Conservation (phyloP, 345 rosid species). For the Mangifera indica region DNA sequence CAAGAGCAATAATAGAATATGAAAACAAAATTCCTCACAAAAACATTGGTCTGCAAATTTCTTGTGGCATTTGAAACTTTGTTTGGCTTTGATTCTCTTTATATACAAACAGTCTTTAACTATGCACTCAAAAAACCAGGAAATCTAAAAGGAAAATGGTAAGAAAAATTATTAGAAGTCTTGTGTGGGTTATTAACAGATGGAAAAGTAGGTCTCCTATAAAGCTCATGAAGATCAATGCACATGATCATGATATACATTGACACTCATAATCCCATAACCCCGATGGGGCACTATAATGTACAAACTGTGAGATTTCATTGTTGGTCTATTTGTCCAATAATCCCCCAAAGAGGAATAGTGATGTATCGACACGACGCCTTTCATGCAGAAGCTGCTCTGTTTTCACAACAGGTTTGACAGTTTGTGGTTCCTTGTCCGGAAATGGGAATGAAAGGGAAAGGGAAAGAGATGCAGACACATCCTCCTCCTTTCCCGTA, state of each 20-base stretch:
- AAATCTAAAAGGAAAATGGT: background rate
- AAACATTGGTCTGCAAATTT: slow-evolving; percentile 19
- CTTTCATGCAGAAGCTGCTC: slow-evolving; percentile 58
- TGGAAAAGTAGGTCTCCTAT: slow-evolving; percentile 33
- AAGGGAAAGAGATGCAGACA: slow-evolving; percentile 74
- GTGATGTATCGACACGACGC: slow-evolving; percentile 62
- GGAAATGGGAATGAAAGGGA: slow-evolving; percentile 80
- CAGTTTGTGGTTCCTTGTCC: slow-evolving; percentile 40
- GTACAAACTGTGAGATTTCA: slow-evolving; percentile 29
- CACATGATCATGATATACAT: slow-evolving; percentile 23
- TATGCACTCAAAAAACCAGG: slow-evolving; percentile 37
- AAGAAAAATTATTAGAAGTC: slow-evolving; percentile 28
- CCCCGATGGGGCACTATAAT: slow-evolving; percentile 20
- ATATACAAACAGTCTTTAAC: slow-evolving; percentile 52
- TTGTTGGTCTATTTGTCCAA: slow-evolving; percentile 43
- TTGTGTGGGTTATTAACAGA: slow-evolving; percentile 48
- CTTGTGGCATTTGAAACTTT: slow-evolving; percentile 26
- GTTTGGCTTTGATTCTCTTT: slow-evolving; percentile 42
- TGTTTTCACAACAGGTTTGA: slow-evolving; percentile 46
- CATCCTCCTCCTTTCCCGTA: slow-evolving; percentile 52
- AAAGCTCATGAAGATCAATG: slow-evolving; percentile 31
- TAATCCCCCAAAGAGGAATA: slow-evolving; percentile 62
- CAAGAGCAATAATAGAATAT: background rate
- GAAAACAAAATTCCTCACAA: slow-evolving; percentile 12
- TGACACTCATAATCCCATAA: slow-evolving; percentile 20